These are phyloP conservation scores for Isochrysis galbana DNA, from an alignment of 78 protist species.

Conservation along the genomic window DNA sequence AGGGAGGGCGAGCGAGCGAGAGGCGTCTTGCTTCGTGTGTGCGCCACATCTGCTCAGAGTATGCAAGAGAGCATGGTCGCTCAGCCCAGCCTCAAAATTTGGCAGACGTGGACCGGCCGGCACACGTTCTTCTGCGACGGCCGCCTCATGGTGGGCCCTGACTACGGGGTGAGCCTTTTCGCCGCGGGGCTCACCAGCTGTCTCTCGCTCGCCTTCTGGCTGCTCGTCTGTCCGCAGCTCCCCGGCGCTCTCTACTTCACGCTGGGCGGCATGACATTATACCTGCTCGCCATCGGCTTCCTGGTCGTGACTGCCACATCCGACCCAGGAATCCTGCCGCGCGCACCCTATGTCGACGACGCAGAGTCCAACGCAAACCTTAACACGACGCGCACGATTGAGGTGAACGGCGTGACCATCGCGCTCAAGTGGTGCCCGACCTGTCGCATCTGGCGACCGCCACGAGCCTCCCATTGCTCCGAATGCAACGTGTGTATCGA, in stretches of 20 bases:
- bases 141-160: not conserved
- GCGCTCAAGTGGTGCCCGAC: conserved; percentile 12
- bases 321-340: conserved; percentile 46
- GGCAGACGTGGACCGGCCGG: not conserved
- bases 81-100: not conserved
- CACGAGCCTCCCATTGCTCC: conserved; percentile 37
- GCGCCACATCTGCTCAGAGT: too few species aligned
- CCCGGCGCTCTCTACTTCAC: not conserved
- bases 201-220: not conserved
- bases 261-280: not conserved
- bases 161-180: not conserved
- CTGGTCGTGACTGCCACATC: not conserved
- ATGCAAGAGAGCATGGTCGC: not conserved
- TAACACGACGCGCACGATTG: not conserved
- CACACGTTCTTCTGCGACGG: conserved; percentile 1
- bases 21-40: too few species aligned
- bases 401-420: not conserved
- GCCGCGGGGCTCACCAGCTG: not conserved
- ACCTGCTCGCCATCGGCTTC: not conserved
- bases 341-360: not conserved
- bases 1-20: too few species aligned
- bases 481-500: conserved; percentile 33
- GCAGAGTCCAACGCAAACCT: not conserved
- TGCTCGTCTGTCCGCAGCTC: not conserved
- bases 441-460: conserved; percentile 33